A percentile compares a stretch with the other conserved stretches of the same genome.
phyloP scores from a whole-genome alignment of 2,329 filamentous ascomycete genomes.

The Fusarium falciforme region DNA sequence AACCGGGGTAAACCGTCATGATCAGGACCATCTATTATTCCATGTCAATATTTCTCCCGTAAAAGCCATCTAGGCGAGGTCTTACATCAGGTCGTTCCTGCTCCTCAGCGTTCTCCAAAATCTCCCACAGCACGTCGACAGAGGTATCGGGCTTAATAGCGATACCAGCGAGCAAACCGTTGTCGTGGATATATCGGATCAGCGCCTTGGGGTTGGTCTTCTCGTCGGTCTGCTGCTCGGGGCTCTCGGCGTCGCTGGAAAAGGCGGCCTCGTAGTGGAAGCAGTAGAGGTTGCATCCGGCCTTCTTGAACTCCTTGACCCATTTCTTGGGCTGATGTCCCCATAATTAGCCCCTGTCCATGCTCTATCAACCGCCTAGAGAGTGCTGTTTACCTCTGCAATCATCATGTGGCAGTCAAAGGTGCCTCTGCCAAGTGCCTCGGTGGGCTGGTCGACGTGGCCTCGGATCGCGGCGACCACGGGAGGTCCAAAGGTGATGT shows the following conservation, averaged over 20 bases:
- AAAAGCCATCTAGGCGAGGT: slow-evolving; percentile 31
- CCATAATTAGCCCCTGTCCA: slow-evolving; percentile 18
- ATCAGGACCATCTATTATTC: slow-evolving; percentile 88
- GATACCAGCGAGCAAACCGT: slow-evolving; percentile 90
- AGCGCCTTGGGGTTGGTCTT: slow-evolving; percentile 87
- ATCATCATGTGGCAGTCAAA: slow-evolving; percentile 99
- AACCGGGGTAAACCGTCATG: slow-evolving; percentile 98
- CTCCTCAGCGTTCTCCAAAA: slow-evolving; percentile 78
- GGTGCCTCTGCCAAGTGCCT: slow-evolving; percentile 82
- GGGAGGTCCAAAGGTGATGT: slow-evolving; percentile 95
- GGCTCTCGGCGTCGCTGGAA: slow-evolving; percentile 85
- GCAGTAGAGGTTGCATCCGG: slow-evolving; percentile 98
- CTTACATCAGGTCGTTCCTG: slow-evolving; percentile 90
- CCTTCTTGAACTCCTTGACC: slow-evolving; percentile 94
- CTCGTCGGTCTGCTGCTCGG: slow-evolving; percentile 73
- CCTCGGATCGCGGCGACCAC: slow-evolving; percentile 94
- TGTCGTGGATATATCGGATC: slow-evolving; percentile 89
- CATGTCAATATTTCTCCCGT: slow-evolving; percentile 19
- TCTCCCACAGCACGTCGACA: slow-evolving; percentile 92
- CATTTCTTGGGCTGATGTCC: slow-evolving; percentile 87
- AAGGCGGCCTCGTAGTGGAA: slow-evolving; percentile 99
- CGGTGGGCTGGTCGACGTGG: slow-evolving; percentile 81
- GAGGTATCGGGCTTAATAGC: slow-evolving; percentile 94
- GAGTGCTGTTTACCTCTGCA: slow-evolving; percentile 75
- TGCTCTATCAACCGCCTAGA: not conserved